These are phyloP conservation scores for Pisolithus microcarpus DNA, from an alignment of 768 basidiomycete species.

Conservation along the genomic window DNA sequence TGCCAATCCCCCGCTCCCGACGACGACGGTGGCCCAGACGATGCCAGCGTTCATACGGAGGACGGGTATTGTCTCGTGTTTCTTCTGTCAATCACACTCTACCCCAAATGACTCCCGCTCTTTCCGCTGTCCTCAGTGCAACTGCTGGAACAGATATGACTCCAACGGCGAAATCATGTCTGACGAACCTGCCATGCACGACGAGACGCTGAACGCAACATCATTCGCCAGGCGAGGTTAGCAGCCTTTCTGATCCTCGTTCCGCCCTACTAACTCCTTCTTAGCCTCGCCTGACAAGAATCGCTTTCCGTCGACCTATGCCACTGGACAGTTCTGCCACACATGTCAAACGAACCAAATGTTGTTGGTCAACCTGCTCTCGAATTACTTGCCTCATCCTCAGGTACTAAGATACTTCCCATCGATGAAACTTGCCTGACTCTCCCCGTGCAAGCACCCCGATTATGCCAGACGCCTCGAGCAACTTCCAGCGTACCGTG, in stretches of 20 bases:
- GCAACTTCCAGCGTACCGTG: slow-evolving; percentile 62
- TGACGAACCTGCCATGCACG: slow-evolving; percentile 85
- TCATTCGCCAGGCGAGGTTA: slow-evolving; percentile 72
- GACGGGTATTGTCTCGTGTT: slow-evolving; percentile 48
- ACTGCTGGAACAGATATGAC: slow-evolving; percentile 71
- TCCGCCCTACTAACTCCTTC: not conserved
- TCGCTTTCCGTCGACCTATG: slow-evolving; percentile 55
- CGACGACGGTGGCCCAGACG: not conserved
- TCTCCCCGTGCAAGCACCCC: slow-evolving; percentile 49
- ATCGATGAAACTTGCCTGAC: not conserved
- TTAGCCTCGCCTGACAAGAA: slow-evolving; percentile 65
- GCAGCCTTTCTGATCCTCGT: slow-evolving; percentile 6
- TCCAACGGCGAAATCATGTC: slow-evolving; percentile 69
- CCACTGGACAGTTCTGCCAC: slow-evolving; percentile 67
- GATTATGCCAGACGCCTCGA: slow-evolving; percentile 59
- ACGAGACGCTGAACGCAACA: slow-evolving; percentile 58
- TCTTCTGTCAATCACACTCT: slow-evolving; percentile 56
- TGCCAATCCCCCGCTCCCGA: not conserved
- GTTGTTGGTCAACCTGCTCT: slow-evolving; percentile 77
- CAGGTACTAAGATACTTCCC: slow-evolving; percentile 38
- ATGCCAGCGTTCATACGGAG: slow-evolving; percentile 45
- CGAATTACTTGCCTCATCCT: slow-evolving; percentile 81
- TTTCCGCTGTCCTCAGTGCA: slow-evolving; percentile 62
- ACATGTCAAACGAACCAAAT: slow-evolving; percentile 91
- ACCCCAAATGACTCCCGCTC: slow-evolving; percentile 43